Evolutionary conservation across 164 flowering plant genomes (phyloP).

Genomic region (Umbilicus rupestris): DNA sequence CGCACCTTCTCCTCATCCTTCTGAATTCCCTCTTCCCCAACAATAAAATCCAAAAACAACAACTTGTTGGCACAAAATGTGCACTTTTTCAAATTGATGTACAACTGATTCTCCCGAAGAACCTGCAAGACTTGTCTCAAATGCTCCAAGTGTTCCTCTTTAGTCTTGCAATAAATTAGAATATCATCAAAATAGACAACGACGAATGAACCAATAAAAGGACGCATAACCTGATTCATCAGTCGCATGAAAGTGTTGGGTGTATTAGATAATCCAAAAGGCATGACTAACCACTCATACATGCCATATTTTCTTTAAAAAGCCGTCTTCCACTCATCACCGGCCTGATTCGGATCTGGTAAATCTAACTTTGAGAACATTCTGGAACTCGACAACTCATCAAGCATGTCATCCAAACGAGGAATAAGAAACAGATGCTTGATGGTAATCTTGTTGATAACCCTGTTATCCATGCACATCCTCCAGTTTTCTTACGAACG

Average conservation of each 20-base stretch:
- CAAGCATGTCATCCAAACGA: background rate
- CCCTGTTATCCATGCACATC: background rate
- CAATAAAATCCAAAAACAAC: background rate
- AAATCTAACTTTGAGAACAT: background rate
- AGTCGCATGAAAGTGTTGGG: conserved; percentile 4
- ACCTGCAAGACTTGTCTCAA: conserved; percentile 2
- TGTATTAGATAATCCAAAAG: background rate
- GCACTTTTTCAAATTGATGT: background rate
- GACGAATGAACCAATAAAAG: conserved; percentile 5
- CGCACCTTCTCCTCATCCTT: conserved; percentile 1
- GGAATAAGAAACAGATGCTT: background rate
- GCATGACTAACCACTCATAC: conserved; percentile 4
- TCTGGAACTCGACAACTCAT: background rate
- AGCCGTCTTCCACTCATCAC: background rate
- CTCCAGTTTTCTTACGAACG: background rate
- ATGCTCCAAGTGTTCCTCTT: no score
- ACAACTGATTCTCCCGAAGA: background rate
- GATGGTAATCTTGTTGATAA: background rate
- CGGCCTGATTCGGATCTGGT: background rate
- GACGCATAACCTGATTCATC: background rate
- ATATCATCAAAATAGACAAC: no score
- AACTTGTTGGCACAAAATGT: conserved; percentile 3
- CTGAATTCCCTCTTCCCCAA: background rate
- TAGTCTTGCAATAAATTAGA: no score
- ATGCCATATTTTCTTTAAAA: background rate